Percentiles rank a stretch among this genome's conserved stretches.
These are phyloP conservation scores for Haberlea rhodopensis DNA, from an alignment of 257 asterid species.

Conservation along the genomic window DNA sequence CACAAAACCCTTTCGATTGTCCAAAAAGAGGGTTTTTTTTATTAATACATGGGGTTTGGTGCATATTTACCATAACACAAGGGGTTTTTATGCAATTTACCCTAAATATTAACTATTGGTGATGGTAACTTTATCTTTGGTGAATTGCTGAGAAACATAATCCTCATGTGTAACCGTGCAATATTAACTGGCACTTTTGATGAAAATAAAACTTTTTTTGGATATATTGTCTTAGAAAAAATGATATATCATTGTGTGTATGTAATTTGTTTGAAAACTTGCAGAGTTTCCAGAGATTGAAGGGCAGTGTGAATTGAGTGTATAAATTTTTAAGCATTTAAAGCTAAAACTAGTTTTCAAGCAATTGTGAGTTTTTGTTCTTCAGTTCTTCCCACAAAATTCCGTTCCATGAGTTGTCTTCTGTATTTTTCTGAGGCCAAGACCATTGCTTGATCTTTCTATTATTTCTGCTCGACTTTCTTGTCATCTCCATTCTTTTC, in stretches of 20 bases:
- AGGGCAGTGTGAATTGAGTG: too few species aligned
- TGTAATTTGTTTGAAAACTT: not conserved
- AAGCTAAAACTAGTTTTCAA: not conserved
- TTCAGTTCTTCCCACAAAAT: not conserved
- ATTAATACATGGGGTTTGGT: too few species aligned
- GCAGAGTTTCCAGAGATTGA: not conserved
- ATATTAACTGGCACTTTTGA: not conserved
- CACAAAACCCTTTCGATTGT: too few species aligned
- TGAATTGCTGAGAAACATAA: not conserved
- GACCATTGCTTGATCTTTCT: not conserved
- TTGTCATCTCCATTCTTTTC: not conserved
- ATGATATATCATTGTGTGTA: not conserved
- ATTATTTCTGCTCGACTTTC: not conserved
- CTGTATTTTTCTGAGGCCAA: not conserved
- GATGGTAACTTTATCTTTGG: not conserved
- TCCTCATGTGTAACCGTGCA: not conserved
- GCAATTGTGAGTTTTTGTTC: not conserved
- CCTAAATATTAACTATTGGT: not conserved
- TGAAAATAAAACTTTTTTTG: not conserved
- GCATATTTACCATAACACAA: too few species aligned
- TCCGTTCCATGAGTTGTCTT: not conserved
- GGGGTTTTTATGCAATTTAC: too few species aligned
- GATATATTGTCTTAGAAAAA: not conserved
- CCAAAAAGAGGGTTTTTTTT: too few species aligned
- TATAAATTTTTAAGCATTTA: not conserved